These are phyloP conservation scores for Porcisia deanei DNA, from an alignment of 208 protist genomes.

Conservation along the genomic window DNA sequence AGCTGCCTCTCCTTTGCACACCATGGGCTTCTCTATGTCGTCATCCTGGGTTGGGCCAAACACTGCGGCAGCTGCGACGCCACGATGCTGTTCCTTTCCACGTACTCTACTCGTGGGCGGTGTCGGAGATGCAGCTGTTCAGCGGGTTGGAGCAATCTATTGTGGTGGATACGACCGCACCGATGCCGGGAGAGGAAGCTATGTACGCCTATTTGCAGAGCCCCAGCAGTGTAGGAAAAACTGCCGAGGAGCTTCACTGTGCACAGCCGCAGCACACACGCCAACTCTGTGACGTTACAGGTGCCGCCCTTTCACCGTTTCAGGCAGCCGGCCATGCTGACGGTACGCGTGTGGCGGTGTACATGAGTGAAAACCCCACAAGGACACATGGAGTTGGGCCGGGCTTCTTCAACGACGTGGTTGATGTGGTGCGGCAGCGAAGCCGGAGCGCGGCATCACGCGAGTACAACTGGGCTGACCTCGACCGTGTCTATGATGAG, in stretches of 20 bases:
- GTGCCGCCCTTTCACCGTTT: background rate
- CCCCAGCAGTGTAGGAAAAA: conserved; percentile 14
- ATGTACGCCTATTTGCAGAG: conserved; percentile 10
- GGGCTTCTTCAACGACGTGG: conserved; percentile 3
- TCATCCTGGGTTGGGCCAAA: conserved; percentile 9
- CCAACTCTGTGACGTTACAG: background rate
- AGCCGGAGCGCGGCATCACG: background rate
- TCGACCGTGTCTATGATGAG: background rate
- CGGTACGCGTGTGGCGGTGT: background rate
- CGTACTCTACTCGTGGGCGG: conserved; percentile 53
- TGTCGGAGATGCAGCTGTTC: conserved; percentile 33
- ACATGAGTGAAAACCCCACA: conserved; percentile 19
- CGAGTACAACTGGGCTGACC: background rate
- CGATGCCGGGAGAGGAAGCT: conserved; percentile 18
- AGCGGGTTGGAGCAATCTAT: conserved; percentile 32
- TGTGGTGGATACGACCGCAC: conserved; percentile 47
- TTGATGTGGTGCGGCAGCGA: conserved; percentile 15
- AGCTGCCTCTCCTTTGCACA: conserved; percentile 37
- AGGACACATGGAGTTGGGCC: background rate
- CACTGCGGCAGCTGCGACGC: conserved; percentile 32
- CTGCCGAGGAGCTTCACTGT: conserved; percentile 16
- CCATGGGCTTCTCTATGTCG: conserved; percentile 37
- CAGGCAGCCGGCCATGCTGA: background rate
- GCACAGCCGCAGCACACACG: background rate
- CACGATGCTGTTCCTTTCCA: conserved; percentile 53